phyloP scores from a whole-genome alignment of 352 stramenopile genomes.

The Pythium grandisporangium region DNA sequence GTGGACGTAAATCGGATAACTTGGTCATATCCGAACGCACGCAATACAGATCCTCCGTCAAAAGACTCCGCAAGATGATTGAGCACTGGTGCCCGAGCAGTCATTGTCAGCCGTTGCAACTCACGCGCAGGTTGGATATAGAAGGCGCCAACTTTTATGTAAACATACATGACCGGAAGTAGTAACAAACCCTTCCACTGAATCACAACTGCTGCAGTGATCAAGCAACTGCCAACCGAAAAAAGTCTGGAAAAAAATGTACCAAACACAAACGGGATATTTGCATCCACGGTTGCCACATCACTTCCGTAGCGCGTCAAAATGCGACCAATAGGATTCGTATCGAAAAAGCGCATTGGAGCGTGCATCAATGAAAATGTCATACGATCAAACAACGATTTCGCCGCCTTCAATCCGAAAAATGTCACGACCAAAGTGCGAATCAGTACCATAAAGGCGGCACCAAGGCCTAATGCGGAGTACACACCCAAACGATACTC shows the following conservation, averaged over 20 bases:
- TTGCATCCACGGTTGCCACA: constrained; percentile 75
- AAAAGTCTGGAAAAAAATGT: constrained; percentile 41
- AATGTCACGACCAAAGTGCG: not conserved
- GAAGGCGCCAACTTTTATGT: constrained; percentile 37
- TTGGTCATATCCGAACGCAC: constrained; percentile 35
- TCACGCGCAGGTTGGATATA: constrained; percentile 33
- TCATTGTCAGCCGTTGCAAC: constrained; percentile 33
- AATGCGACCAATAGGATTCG: constrained; percentile 77
- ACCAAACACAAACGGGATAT: constrained; percentile 12
- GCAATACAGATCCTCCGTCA: constrained; percentile 6
- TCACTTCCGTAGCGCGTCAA: constrained; percentile 82
- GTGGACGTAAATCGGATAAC: constrained; percentile 20
- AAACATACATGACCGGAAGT: constrained; percentile 60
- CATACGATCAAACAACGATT: constrained; percentile 80
- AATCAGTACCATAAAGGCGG: not conserved
- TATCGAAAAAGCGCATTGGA: constrained; percentile 86
- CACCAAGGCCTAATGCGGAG: not conserved
- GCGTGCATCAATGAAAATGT: constrained; percentile 72
- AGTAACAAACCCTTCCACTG: constrained; percentile 48
- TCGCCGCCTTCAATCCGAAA: constrained; percentile 7
- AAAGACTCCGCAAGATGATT: constrained; percentile 35
- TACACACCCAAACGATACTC: not conserved
- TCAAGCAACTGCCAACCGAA: constrained; percentile 40
- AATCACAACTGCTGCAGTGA: constrained; percentile 53
- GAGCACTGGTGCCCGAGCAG: constrained; percentile 25